Evolutionary conservation across 2,329 filamentous ascomycete genomes (phyloP), one percentile per base, ranked within the genome.

Genomic region (Calonectria pseudoturangicola): DNA sequence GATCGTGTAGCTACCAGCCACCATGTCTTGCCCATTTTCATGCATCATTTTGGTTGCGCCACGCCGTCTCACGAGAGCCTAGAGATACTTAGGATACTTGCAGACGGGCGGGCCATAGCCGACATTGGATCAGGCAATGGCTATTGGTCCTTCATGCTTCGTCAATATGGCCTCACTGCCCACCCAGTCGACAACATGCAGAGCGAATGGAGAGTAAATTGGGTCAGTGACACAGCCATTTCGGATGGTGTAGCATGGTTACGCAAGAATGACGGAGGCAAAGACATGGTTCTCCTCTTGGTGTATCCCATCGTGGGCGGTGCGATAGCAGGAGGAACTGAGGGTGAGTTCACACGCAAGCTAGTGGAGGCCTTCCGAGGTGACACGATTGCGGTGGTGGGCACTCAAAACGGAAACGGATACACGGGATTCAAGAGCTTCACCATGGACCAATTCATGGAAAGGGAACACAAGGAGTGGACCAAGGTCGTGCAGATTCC

Each of bases 11-110:
- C 86, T 66, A 88, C 87, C 72, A 89, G 89, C 63, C 93, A 95
- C 83, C 92, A 93, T 77, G 86, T 94, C 8, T 87, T 95, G 10
- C 93, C 93, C 2, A 86, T 95, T 21, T 87, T 95, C 68, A 95
- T 95, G 88, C 93, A 95, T 84, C 93, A 95, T 83, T 95, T 95
- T 82, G 93, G 93, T 64, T 95, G 93, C 83, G 89, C 90, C 1
- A 91, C 91, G 25, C 93, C 93, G 0, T 90, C 89, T 12, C 92
- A 93, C 81, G 92, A 94, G 77, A 87, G 89, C 2, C 84, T 95
- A 15, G 85, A 89, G 73, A 85, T 93, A 27, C 87, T 95, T 39
- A 88, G 87, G 43, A 85, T 88, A 60, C 81, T 94, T 2, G 87
- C 89, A 7, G 87, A 87, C 1, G 87, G 86, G 3, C 85, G 89